Base-by-base conservation (phyloP, 2,329 filamentous ascomycete species). In the Massarina eburnea region DNA sequence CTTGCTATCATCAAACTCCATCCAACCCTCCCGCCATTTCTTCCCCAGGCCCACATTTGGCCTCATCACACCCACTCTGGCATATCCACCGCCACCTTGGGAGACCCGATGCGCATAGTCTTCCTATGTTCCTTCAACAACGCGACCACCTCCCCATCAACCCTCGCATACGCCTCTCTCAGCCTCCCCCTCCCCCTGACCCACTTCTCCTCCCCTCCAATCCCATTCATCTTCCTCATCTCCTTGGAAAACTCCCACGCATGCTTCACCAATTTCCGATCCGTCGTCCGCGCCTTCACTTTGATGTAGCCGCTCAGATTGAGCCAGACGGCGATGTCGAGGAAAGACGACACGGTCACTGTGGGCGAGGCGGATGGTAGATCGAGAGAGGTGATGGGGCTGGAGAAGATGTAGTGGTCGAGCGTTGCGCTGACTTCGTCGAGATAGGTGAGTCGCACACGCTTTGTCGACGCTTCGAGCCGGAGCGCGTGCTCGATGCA, bases 41-140 rank as follows among this genome's bases (percentile, higher is more conserved):
- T 6, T 26, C 24, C 24, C 24, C 24, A 26, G 7, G 6, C 24
- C 27, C 12, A 5, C 27, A 30, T 6, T 14, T 6, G 12, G 17
- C 18, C 9, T 38, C 20, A 24, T 32, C 17, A 61, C 35, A 59
- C 55, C 41, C 43, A 48, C 46, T 59, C 55, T 5, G 51, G 51
- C 18, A 55, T 41, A 27, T 61, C 57, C 10, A 53, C 27, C 3
- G 35, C 41, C 5, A 52, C 51, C 49, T 53, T 56, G 47, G 49
- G 52, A 18, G 48, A 55, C 38, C 51, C 55, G 45, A 62, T 52
- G 39, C 50, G 45, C 22, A 64, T 49, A 18, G 54, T 51, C 50
- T 58, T 61, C 24, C 45, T 52, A 49, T 61, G 59, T 45, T 59
- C 61, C 45, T 58, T 56, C 27, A 63, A 33, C 44, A 64, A 17